Evolutionary conservation across 495 filamentous ascomycete species (phyloP).

Genomic region (Aspergillus indologenus): DNA sequence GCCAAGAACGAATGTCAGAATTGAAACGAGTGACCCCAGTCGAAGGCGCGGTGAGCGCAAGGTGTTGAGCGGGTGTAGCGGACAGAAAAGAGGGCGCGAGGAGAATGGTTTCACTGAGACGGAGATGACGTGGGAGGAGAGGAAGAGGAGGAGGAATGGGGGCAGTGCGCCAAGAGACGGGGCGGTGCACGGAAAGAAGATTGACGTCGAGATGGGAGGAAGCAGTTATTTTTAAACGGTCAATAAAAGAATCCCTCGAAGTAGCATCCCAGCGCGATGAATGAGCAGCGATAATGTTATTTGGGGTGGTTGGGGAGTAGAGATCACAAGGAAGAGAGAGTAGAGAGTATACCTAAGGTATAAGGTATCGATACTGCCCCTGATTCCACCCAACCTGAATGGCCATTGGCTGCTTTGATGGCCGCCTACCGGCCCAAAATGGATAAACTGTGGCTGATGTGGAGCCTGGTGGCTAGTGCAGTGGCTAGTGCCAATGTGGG

Average conservation of each 20-base stretch:
- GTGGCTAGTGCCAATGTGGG: constrained; percentile 1
- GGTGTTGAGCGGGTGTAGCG: background rate
- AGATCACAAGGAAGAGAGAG: background rate
- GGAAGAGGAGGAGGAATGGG: background rate
- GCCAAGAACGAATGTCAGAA: constrained; percentile 3
- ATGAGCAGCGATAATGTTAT: no score
- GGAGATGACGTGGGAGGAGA: constrained; percentile 20
- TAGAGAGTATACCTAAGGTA: no score
- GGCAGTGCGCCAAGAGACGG: constrained; percentile 7
- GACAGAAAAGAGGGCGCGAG: background rate
- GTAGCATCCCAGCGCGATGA: background rate
- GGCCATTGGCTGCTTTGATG: background rate
- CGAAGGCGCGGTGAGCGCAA: background rate
- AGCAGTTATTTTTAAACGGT: background rate
- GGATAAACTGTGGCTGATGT: background rate
- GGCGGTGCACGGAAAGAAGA: background rate
- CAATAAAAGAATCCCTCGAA: background rate
- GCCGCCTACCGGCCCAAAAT: background rate
- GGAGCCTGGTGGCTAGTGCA: background rate
- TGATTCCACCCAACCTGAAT: background rate
- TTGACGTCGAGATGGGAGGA: constrained; percentile 5
- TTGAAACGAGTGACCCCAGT: background rate
- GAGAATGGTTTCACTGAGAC: constrained; percentile 10
- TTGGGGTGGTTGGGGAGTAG: background rate
- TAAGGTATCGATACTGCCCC: no score